Conservation (phyloP, 2,329 filamentous ascomycete species). For the Biscogniauxia sp. region DNA sequence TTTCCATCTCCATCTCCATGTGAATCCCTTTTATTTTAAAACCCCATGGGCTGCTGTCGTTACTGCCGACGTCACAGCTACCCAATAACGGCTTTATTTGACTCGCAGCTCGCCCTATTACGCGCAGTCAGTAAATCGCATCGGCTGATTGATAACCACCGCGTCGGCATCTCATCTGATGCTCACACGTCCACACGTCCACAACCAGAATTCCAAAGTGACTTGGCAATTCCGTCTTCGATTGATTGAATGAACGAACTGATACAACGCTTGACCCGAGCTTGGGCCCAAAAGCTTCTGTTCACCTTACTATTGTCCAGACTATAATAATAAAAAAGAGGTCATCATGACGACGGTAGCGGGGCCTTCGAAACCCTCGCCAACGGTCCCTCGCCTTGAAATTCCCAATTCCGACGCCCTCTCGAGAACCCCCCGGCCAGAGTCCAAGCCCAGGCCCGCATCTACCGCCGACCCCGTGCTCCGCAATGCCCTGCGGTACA, state of each 20-base stretch:
- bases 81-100: neutral
- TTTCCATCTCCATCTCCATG: too few species aligned
- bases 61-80: neutral
- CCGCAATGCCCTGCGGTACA: constrained; percentile 83
- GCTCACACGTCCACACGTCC: too few species aligned
- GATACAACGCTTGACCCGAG: too few species aligned
- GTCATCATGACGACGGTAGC: constrained; percentile 23
- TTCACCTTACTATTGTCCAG: neutral
- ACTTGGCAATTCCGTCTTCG: neutral
- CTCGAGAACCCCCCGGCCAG: constrained; percentile 18
- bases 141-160: neutral
- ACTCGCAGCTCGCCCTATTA: neutral
- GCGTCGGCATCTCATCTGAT: too few species aligned
- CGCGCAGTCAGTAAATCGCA: neutral
- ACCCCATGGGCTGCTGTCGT: too few species aligned
- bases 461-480: constrained; percentile 64
- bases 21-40: too few species aligned
- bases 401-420: constrained; percentile 17
- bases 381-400: constrained; percentile 22
- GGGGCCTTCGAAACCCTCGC: constrained; percentile 14
- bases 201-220: neutral
- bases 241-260: neutral
- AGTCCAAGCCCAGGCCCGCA: constrained; percentile 22
- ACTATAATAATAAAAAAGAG: too few species aligned
- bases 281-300: too few species aligned